Evolutionary conservation across 305 asterid species (phyloP).

Genomic region (Solanum chacoense): DNA sequence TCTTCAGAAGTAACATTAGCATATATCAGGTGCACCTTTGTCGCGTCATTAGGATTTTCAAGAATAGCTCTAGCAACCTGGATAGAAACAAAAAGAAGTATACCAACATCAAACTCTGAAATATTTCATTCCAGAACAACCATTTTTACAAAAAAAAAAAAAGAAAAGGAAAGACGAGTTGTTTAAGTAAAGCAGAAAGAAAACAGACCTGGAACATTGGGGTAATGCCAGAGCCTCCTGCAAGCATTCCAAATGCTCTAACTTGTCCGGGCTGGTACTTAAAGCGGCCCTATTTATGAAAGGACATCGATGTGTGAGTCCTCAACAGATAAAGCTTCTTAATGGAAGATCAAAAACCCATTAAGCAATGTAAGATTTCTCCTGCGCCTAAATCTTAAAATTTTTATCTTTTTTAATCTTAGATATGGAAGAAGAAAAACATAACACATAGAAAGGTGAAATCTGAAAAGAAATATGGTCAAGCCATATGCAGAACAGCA

Average conservation of each 20-base stretch:
- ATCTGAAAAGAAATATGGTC: neutral
- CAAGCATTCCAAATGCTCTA: slow-evolving; percentile 94
- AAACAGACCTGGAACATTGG: slow-evolving; percentile 89
- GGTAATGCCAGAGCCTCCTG: slow-evolving; percentile 96
- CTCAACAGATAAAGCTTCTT: neutral
- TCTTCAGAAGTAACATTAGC: slow-evolving; percentile 85
- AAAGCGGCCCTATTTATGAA: slow-evolving; percentile 54
- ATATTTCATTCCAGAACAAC: neutral
- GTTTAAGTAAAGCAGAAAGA: neutral
- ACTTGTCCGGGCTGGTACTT: slow-evolving; percentile 80
- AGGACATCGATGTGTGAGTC: neutral
- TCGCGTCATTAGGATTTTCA: slow-evolving; percentile 68
- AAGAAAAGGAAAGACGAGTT: neutral
- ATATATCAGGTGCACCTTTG: slow-evolving; percentile 74
- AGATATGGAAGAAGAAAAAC: neutral
- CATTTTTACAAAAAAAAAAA: neutral
- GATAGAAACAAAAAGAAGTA: slow-evolving; percentile 4
- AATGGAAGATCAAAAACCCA: neutral
- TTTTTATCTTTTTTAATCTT: neutral
- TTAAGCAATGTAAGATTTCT: neutral
- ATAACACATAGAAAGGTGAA: neutral
- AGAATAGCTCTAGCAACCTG: slow-evolving; percentile 89
- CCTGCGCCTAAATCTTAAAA: neutral
- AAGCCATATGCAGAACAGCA: neutral
- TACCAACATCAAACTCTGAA: neutral